A percentile compares a stretch with the other conserved stretches of the same genome.
phyloP scores from a whole-genome alignment of 1,139 yeast genomes.

The Yamadazyma blattariae region DNA sequence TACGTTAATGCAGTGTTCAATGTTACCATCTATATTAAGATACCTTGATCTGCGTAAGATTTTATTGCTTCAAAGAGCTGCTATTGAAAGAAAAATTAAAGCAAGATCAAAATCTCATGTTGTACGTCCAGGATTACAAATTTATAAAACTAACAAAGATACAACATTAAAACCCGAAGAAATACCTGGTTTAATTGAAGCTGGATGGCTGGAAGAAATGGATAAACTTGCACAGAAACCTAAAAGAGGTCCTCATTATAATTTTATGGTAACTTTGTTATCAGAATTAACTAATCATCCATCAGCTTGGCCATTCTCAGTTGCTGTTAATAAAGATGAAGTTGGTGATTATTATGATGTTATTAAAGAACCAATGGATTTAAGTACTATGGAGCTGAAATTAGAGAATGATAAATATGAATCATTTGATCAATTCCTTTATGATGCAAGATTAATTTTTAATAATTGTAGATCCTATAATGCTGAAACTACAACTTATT shows the following conservation, averaged over 20 bases:
- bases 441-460: conserved; percentile 82
- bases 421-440: conserved; percentile 84
- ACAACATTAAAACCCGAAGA: conserved; percentile 54
- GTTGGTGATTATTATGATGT: conserved; percentile 96
- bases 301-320: conserved; percentile 98
- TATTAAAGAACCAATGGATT: conserved; percentile 98
- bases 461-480: conserved; percentile 89
- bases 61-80: conserved; percentile 83
- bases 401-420: conserved; percentile 90
- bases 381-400: conserved; percentile 91
- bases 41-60: conserved; percentile 89
- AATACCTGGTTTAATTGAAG: conserved; percentile 85
- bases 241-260: conserved; percentile 91
- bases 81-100: conserved; percentile 80
- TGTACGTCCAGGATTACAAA: conserved; percentile 76
- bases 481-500: conserved; percentile 86
- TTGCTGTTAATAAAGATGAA: conserved; percentile 89
- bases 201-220: conserved; percentile 99
- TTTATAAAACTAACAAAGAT: conserved; percentile 53
- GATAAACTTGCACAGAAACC: conserved; percentile 95
- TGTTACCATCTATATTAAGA: conserved; percentile 78
- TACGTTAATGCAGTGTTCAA: conserved; percentile 94
- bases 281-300: conserved; percentile 92
- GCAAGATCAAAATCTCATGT: conserved; percentile 77
- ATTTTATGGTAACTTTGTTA: conserved; percentile 83